Percentiles rank a stretch among this genome's conserved stretches.
phyloP scores from a whole-genome alignment of 176 grass and related monocot genomes.

The Pharus latifolius region DNA sequence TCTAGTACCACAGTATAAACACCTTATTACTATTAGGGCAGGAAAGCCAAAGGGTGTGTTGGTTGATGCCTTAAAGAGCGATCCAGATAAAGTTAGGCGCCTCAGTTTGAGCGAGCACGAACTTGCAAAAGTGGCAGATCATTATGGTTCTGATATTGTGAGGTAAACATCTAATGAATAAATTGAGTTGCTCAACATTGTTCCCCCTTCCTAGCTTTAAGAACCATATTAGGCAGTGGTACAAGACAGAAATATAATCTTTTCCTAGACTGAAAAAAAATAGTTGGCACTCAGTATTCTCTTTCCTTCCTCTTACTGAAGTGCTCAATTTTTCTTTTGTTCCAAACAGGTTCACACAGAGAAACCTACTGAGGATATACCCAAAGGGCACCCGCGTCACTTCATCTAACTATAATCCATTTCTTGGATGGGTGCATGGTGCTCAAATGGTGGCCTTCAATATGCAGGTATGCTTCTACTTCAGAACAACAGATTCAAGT shows the following conservation, averaged over 20 bases:
- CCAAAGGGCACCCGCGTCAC: constrained; percentile 64
- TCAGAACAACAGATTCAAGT: not conserved
- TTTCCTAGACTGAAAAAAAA: not conserved
- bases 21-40: constrained; percentile 74
- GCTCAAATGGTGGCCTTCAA: constrained; percentile 99
- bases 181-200: not conserved
- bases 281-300: not conserved
- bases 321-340: not conserved
- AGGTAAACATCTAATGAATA: constrained; percentile 30
- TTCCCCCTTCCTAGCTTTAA: not conserved
- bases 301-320: constrained; percentile 4
- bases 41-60: constrained; percentile 80
- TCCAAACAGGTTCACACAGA: constrained; percentile 70
- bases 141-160: constrained; percentile 61
- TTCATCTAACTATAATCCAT: constrained; percentile 96
- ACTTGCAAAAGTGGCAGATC: constrained; percentile 53
- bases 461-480: constrained; percentile 66
- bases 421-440: constrained; percentile 85
- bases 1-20: constrained; percentile 52
- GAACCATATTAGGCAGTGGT: not conserved
- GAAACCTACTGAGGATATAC: constrained; percentile 86
- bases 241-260: not conserved
- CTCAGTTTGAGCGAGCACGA: constrained; percentile 89
- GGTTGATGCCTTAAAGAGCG: constrained; percentile 58
- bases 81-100: constrained; percentile 70